Evolutionary conservation across 495 filamentous ascomycete species (phyloP).

Genomic region (Podospora pseudocomata): DNA sequence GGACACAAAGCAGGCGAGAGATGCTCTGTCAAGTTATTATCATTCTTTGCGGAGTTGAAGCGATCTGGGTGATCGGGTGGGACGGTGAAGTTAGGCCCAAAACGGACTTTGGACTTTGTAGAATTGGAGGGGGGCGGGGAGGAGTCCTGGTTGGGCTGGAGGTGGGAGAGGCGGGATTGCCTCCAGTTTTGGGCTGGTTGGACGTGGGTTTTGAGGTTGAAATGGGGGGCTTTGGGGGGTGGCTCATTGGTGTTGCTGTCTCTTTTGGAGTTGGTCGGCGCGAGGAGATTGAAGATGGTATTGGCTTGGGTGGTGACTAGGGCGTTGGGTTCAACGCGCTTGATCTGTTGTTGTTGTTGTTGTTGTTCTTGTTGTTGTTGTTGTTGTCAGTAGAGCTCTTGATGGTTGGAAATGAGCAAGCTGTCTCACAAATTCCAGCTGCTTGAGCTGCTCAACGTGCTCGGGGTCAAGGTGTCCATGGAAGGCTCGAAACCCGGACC

Average conservation of each 20-base stretch:
- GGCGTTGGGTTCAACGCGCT: background rate
- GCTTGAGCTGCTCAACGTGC: background rate
- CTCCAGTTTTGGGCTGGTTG: conserved; percentile 29
- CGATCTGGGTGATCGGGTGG: no score
- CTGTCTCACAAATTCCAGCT: background rate
- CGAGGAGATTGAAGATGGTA: background rate
- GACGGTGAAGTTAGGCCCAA: no score
- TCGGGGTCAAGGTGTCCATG: background rate
- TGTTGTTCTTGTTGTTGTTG: background rate
- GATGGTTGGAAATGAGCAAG: background rate
- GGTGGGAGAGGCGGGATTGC: conserved; percentile 54
- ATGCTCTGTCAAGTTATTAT: no score
- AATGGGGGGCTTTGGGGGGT: background rate
- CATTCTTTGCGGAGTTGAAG: no score
- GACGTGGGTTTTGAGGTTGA: background rate
- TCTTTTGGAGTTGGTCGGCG: background rate
- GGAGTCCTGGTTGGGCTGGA: no score
- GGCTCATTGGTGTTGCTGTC: no score
- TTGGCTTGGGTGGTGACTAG: background rate
- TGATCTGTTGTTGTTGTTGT: background rate
- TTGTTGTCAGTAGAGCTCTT: no score
- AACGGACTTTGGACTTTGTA: no score
- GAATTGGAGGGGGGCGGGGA: no score
- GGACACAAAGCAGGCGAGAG: conserved; percentile 55
- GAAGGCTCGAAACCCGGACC: background rate